Conservation (phyloP, 2,329 filamentous ascomycete genomes). For the Onygenales sp. region DNA sequence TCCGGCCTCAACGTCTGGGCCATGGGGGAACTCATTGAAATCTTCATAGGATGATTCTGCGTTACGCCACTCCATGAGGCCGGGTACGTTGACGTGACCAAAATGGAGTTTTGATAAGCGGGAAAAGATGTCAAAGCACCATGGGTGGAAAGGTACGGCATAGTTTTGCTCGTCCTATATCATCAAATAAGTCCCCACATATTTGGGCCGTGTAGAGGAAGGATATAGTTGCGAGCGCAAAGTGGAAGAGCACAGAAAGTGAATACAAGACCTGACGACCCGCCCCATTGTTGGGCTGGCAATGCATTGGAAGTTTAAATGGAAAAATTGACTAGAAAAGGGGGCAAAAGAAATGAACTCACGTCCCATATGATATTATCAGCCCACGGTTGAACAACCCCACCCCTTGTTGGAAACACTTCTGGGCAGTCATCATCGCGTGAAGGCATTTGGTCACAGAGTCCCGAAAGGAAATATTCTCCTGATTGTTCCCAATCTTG, state of each 20-base stretch:
- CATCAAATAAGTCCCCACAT: neutral
- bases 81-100: slow-evolving; percentile 2
- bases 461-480: neutral
- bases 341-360: too few species aligned
- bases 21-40: neutral
- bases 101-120: neutral
- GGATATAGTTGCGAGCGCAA: neutral
- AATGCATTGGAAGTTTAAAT: neutral
- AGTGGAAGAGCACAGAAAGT: neutral
- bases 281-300: neutral
- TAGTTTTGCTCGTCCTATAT: neutral
- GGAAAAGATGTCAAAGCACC: slow-evolving; percentile 13
- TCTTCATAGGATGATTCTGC: neutral
- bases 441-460: neutral
- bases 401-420: too few species aligned
- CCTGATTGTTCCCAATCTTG: neutral
- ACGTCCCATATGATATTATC: too few species aligned
- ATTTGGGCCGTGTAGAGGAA: neutral
- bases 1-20: neutral
- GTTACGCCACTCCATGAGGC: neutral
- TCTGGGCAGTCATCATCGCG: too few species aligned
- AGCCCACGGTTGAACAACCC: too few species aligned
- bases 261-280: neutral
- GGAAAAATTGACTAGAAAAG: too few species aligned
- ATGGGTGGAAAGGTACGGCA: slow-evolving; percentile 8